These are phyloP conservation scores for Phoenix roebelenii DNA, from an alignment of 176 grass and related monocot species.

Conservation along the genomic window DNA sequence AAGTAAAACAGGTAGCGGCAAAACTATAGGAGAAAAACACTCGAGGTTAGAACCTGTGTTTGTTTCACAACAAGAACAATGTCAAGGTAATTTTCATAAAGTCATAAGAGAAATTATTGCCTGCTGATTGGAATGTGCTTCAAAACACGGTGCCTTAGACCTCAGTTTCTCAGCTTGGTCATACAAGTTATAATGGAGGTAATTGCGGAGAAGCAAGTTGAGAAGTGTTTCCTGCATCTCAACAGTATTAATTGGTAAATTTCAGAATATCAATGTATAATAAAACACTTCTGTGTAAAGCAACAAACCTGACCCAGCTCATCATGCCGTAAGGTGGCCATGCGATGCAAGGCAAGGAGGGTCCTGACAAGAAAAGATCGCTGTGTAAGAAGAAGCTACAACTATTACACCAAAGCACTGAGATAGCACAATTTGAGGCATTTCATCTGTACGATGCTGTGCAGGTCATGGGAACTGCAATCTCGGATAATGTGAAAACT, in stretches of 20 bases:
- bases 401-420: background rate
- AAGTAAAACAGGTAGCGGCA: conserved; percentile 81
- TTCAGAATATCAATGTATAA: too few species aligned
- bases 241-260: too few species aligned
- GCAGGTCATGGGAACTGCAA: background rate
- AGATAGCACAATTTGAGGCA: conserved; percentile 7
- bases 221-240: conserved; percentile 70
- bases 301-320: conserved; percentile 81
- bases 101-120: conserved; percentile 21
- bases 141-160: conserved; percentile 94
- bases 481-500: conserved; percentile 8
- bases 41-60: background rate
- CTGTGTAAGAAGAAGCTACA: conserved; percentile 10
- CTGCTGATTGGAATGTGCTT: conserved; percentile 91
- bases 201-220: conserved; percentile 94
- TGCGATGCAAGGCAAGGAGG: conserved; percentile 63
- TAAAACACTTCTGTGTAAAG: background rate
- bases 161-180: conserved; percentile 91
- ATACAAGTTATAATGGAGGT: conserved; percentile 91
- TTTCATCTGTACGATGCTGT: background rate
- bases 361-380: conserved; percentile 30
- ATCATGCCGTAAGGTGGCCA: conserved; percentile 68
- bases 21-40: conserved; percentile 36
- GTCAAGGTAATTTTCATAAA: background rate
- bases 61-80: background rate